phyloP scores from a whole-genome alignment of 768 basidiomycete genomes.

The Nidula microcarpa region DNA sequence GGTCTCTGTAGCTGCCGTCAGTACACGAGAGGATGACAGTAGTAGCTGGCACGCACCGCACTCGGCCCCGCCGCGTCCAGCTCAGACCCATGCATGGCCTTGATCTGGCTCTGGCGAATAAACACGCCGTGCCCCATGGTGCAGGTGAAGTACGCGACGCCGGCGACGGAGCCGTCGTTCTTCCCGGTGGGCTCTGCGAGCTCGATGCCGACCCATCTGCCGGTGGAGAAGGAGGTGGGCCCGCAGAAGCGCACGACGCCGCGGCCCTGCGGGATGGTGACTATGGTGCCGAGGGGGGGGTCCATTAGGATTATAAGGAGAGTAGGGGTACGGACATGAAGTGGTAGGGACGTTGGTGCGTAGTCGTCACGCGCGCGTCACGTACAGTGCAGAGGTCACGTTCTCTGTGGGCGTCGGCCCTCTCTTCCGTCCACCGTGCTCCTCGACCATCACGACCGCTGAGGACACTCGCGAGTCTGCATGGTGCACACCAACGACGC shows the following conservation, averaged over 20 bases:
- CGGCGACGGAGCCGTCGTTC: constrained; percentile 91
- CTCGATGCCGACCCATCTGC: constrained; percentile 96
- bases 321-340: too few relatives aligned
- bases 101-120: constrained; percentile 83
- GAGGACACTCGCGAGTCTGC: too few relatives aligned
- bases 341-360: too few relatives aligned
- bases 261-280: constrained; percentile 74
- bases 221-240: constrained; percentile 75
- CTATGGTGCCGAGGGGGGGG: constrained; percentile 62
- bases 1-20: constrained; percentile 6
- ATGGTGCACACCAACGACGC: too few relatives aligned
- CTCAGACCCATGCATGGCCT: constrained; percentile 49
- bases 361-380: too few relatives aligned
- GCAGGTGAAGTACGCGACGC: constrained; percentile 79
- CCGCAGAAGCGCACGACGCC: constrained; percentile 89
- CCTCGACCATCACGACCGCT: too few relatives aligned
- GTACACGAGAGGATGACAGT: background rate
- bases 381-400: too few relatives aligned
- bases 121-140: constrained; percentile 80
- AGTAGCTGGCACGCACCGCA: constrained; percentile 5
- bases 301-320: too few relatives aligned
- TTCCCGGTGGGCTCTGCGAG: constrained; percentile 82
- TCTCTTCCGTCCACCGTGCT: too few relatives aligned
- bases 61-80: constrained; percentile 19
- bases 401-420: too few relatives aligned